These are phyloP conservation scores for Camellia japonica DNA, from an alignment of 148 eudicot species.

Conservation along the genomic window DNA sequence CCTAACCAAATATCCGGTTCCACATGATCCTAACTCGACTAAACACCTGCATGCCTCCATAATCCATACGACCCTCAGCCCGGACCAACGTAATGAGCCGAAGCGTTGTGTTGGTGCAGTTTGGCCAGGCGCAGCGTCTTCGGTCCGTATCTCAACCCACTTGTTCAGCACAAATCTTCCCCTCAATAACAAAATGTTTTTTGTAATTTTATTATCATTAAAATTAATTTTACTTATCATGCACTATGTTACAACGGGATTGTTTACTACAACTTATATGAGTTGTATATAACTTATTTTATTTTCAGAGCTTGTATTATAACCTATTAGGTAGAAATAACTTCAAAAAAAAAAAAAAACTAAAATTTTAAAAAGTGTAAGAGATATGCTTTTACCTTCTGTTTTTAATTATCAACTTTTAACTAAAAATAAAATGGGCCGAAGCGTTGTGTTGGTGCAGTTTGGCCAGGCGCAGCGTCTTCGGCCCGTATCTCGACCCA, in stretches of 20 bases:
- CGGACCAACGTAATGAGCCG: no score
- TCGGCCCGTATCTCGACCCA: not conserved
- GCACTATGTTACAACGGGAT: not conserved
- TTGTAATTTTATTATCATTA: not conserved
- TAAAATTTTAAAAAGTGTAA: no score
- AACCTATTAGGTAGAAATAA: no score
- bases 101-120: not conserved
- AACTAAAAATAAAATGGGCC: not conserved
- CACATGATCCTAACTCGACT: no score
- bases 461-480: not conserved
- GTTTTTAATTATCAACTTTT: no score
- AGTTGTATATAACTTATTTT: no score
- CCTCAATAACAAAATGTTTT: not conserved
- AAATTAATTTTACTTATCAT: not conserved
- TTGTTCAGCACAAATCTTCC: not conserved
- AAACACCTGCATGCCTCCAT: no score
- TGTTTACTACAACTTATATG: not conserved
- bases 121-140: not conserved
- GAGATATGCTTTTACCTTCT: no score
- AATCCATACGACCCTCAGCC: no score
- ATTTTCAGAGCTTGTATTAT: no score
- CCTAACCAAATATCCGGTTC: no score
- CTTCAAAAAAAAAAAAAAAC: no score
- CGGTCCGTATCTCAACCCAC: not conserved
- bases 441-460: not conserved